A percentile compares a stretch with the other conserved stretches of the same genome.
Evolutionary conservation across 352 stramenopile genomes (phyloP).

Genomic region (Globisporangium parvum): DNA sequence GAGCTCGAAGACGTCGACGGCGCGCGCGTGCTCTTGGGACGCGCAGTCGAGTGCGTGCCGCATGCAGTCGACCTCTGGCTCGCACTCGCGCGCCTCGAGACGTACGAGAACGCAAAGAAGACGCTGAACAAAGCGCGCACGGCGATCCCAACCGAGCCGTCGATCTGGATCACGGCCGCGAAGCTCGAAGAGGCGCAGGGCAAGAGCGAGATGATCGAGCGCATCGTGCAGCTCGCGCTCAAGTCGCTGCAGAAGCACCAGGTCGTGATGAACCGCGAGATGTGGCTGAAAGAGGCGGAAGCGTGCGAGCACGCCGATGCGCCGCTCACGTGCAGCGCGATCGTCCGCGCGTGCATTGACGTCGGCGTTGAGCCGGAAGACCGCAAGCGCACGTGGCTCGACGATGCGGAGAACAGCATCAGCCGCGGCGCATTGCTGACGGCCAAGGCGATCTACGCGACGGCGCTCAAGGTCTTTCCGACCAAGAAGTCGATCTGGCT

Average conservation of each 20-base stretch:
- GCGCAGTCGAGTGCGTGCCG: slow-evolving; percentile 98
- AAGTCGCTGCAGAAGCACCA: slow-evolving; percentile 88
- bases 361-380: slow-evolving; percentile 96
- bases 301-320: slow-evolving; percentile 88
- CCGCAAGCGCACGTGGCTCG: slow-evolving; percentile 94
- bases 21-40: slow-evolving; percentile 91
- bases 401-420: slow-evolving; percentile 94
- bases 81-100: slow-evolving; percentile 95
- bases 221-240: slow-evolving; percentile 75
- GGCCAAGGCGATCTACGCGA: slow-evolving; percentile 92
- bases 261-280: slow-evolving; percentile 91
- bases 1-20: slow-evolving; percentile 97
- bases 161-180: slow-evolving; percentile 98
- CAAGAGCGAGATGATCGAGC: slow-evolving; percentile 78
- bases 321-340: slow-evolving; percentile 91
- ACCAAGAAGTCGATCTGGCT: slow-evolving; percentile 96
- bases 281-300: slow-evolving; percentile 97
- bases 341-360: slow-evolving; percentile 92
- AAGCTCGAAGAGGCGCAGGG: slow-evolving; percentile 98
- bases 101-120: slow-evolving; percentile 97
- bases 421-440: slow-evolving; percentile 84
- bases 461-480: slow-evolving; percentile 86
- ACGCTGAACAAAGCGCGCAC: slow-evolving; percentile 95
- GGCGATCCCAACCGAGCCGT: slow-evolving; percentile 93
- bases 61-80: slow-evolving; percentile 98